Conservation (phyloP, 2,329 filamentous ascomycete genomes). For the Cucurbitaria berberidis region DNA sequence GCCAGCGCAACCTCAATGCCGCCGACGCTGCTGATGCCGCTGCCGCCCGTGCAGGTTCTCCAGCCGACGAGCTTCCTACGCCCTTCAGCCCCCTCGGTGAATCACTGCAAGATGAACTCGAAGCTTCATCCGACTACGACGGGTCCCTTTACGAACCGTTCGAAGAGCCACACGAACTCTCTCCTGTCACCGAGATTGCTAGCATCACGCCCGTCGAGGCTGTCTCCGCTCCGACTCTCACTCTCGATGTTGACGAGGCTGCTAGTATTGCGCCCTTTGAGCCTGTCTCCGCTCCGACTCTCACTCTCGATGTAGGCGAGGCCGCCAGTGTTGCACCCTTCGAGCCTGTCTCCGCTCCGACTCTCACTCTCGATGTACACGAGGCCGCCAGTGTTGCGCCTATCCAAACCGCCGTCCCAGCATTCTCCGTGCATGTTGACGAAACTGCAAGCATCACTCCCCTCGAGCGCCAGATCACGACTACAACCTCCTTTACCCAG, state of each 20-base stretch:
- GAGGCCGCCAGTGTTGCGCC: slow-evolving; percentile 4
- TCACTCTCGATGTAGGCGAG: not conserved
- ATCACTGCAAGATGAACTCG: slow-evolving; percentile 25
- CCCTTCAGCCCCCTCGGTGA: slow-evolving; percentile 8
- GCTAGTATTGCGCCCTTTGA: slow-evolving; percentile 8
- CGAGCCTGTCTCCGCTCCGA: not conserved
- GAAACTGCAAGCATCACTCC: slow-evolving; percentile 7
- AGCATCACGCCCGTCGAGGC: slow-evolving; percentile 9
- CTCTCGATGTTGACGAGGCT: not conserved
- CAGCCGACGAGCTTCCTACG: slow-evolving; percentile 9
- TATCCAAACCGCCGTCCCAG: not conserved
- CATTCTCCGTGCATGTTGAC: not conserved
- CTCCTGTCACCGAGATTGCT: slow-evolving; percentile 7
- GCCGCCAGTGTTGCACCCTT: slow-evolving; percentile 7
- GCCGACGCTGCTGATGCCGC: slow-evolving; percentile 14
- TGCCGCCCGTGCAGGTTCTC: slow-evolving; percentile 16
- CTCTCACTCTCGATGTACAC: not conserved
- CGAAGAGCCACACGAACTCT: slow-evolving; percentile 16
- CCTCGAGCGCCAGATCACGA: not conserved
- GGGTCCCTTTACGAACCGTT: slow-evolving; percentile 13
- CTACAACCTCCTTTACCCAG: slow-evolving; percentile 4
- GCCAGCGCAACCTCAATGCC: slow-evolving; percentile 11
- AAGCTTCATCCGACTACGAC: slow-evolving; percentile 4
- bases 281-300: not conserved
- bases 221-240: not conserved